phyloP scores from a whole-genome alignment of 2,329 filamentous ascomycete genomes.

The Colletotrichum plurivorum region DNA sequence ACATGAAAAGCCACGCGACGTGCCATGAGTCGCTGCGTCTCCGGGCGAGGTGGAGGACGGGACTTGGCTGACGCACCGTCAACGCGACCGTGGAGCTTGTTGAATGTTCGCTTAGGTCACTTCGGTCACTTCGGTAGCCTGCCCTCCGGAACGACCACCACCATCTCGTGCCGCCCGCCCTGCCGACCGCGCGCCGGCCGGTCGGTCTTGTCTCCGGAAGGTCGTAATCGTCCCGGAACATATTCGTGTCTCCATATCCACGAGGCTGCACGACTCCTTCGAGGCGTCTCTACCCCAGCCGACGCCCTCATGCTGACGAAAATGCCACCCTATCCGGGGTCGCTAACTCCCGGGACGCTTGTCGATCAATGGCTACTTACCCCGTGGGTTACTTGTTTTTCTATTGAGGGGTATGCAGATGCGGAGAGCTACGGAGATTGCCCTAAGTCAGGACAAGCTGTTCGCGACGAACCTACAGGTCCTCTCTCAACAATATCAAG shows the following conservation, averaged over 20 bases:
- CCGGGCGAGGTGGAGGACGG: background rate
- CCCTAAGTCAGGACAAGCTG: background rate
- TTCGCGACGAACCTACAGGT: background rate
- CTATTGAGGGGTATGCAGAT: background rate
- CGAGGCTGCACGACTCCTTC: constrained; percentile 5
- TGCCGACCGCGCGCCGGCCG: background rate
- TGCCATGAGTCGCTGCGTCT: constrained; percentile 11
- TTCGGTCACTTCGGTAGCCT: constrained; percentile 19
- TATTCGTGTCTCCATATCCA: constrained; percentile 23
- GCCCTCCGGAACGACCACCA: constrained; percentile 3
- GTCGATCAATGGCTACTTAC: background rate
- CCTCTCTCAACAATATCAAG: background rate
- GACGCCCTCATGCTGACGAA: background rate
- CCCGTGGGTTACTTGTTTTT: background rate
- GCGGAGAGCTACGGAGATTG: constrained; percentile 21
- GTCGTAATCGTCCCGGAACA: constrained; percentile 13
- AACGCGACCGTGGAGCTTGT: constrained; percentile 11
- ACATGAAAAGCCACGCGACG: background rate
- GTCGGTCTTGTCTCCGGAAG: constrained; percentile 23
- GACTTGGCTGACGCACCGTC: constrained; percentile 33
- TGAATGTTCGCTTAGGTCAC: background rate
- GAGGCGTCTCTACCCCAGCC: background rate
- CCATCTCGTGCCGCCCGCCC: constrained; percentile 2
- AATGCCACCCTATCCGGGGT: background rate
- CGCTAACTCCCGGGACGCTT: background rate